A percentile compares a stretch with the other conserved stretches of the same genome.
These are phyloP conservation scores for Blastobotrys petasosporus DNA, from an alignment of 1,139 yeast species.

Conservation along the genomic window DNA sequence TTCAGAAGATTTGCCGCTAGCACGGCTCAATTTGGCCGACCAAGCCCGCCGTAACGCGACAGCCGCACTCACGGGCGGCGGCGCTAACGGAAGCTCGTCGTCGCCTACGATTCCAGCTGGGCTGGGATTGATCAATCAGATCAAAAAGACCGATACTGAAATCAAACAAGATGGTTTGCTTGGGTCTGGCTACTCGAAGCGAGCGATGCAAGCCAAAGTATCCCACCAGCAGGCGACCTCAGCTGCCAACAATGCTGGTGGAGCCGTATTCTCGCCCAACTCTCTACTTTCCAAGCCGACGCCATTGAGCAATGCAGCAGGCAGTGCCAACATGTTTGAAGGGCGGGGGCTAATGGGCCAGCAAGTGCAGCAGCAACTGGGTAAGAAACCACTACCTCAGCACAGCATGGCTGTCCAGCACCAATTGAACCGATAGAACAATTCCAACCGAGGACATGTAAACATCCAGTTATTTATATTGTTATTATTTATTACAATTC, in stretches of 20 bases:
- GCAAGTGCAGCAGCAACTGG: neutral
- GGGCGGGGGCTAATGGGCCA: slow-evolving; percentile 11
- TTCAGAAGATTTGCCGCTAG: no score
- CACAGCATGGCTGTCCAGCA: slow-evolving; percentile 11
- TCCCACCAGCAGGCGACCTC: slow-evolving; percentile 4
- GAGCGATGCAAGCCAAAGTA: neutral
- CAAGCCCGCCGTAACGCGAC: no score
- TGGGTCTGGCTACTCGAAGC: slow-evolving; percentile 9
- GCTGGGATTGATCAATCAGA: no score
- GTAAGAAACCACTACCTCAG: slow-evolving; percentile 5
- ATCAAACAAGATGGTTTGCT: slow-evolving; percentile 13
- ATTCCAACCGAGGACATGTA: neutral
- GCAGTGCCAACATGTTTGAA: slow-evolving; percentile 4
- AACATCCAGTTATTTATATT: neutral
- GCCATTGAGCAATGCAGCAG: slow-evolving; percentile 3
- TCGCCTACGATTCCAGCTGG: no score
- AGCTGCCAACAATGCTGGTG: slow-evolving; percentile 1
- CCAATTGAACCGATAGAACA: slow-evolving; percentile 1
- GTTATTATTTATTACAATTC: neutral
- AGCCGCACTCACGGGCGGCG: no score
- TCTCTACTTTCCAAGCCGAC: slow-evolving; percentile 15
- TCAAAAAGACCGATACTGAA: neutral
- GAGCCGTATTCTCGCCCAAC: slow-evolving; percentile 14
- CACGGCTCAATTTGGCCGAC: no score
- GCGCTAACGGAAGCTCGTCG: neutral